Base-by-base conservation (phyloP, 139 green algal genomes). In the Coelastrella sp. region DNA sequence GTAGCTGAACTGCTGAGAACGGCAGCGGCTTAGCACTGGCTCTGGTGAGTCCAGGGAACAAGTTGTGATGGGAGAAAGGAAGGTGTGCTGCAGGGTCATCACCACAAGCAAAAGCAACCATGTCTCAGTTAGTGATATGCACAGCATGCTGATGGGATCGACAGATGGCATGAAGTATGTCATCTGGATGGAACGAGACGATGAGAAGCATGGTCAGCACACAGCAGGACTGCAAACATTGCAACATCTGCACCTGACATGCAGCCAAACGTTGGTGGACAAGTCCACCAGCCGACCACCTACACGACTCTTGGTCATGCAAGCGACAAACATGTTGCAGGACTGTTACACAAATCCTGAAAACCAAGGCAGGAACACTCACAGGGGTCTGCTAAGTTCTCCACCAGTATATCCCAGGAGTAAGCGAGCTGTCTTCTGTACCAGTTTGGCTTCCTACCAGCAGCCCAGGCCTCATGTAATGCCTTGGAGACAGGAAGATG, bases 371-470 rank as follows among this genome's bases (percentile, higher is more conserved):
- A 75, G 66, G 13, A 30, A 32, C 2, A 45, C 72, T 50, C 48
- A 80, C 72, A 66, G 8, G 72, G 72, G 72, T 80, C 72, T 35
- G 48, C 32, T 30, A 80, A 25, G 72, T 80, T 80, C 72, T 80
- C 72, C 27, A 80, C 48, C 4, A 80, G 72, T 1, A 66, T 50
- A 21, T 67, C 45, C 45, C 48, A 80, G 11, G 43, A 66, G 72
- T 67, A 80, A 0, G 30, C 43, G 45, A 80, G 72, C 30, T 66
- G 43, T n/a, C 72, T 62, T 17, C 72, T 43, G 72, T 67, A 80
- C 72, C 72, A 80, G 6, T 13, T 48, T 3, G 48, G 41, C 15
- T 25, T 11, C 38, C 45, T 62, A 43, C 71, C 71, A 27, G 71
- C 71, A 5, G 40, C 41, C 72, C 48, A 79, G 3, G 72, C 72